A percentile compares a stretch with the other conserved stretches of the same genome.
phyloP scores from a whole-genome alignment of 73 alveolate genomes.

The Diophrys sp. region DNA sequence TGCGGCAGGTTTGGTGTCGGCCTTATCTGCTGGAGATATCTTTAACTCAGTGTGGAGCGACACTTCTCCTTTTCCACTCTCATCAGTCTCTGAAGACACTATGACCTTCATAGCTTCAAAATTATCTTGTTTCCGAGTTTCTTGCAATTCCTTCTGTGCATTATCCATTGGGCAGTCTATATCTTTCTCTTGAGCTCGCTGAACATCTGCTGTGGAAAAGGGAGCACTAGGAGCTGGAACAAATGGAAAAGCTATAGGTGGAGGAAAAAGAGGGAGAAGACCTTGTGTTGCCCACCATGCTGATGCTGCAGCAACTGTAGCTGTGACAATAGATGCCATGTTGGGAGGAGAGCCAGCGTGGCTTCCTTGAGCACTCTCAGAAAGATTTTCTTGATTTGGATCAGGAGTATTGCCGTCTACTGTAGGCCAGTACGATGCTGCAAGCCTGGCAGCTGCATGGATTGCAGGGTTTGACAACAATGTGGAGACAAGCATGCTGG shows the following conservation, averaged over 20 bases:
- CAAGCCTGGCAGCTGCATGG: conserved; percentile 9
- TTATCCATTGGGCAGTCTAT: conserved; percentile 5
- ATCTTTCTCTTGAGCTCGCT: conserved; percentile 6
- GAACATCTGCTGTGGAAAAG: conserved; percentile 6
- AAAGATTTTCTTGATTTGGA: conserved; percentile 3
- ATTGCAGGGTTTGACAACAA: conserved; percentile 5
- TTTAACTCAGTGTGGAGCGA: too few species aligned
- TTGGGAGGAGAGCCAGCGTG: conserved; percentile 9
- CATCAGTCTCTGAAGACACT: too few species aligned
- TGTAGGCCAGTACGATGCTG: conserved; percentile 8
- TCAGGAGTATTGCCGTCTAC: conserved; percentile 7
- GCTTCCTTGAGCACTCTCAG: conserved; percentile 8
- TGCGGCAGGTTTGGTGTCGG: too few species aligned
- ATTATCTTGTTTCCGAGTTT: too few species aligned
- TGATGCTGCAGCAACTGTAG: conserved; percentile 7
- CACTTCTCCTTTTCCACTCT: too few species aligned
- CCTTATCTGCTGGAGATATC: too few species aligned
- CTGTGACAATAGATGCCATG: conserved; percentile 6
- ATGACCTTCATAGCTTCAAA: too few species aligned
- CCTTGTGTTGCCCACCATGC: conserved; percentile 9
- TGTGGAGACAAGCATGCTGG: conserved; percentile 8
- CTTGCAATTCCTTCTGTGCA: conserved; percentile 7
- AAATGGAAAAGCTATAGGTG: conserved; percentile 4
- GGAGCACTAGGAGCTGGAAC: conserved; percentile 9
- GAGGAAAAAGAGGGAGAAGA: conserved; percentile 6